phyloP scores from a whole-genome alignment of 345 rosid species.

The Rubroshorea leprosula region DNA sequence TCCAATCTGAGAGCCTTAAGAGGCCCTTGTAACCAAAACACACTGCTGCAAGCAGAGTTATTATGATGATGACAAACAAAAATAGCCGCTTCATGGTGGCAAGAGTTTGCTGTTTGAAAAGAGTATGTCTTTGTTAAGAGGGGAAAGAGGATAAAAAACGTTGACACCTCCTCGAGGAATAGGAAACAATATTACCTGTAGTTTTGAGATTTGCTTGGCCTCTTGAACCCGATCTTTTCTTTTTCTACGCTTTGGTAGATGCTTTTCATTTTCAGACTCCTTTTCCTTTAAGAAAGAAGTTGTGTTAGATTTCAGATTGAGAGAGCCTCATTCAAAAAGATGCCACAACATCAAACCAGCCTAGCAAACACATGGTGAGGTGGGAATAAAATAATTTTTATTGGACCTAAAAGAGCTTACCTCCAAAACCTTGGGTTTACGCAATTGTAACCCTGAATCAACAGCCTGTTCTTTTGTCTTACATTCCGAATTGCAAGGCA shows the following conservation, averaged over 20 bases:
- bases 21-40: slow-evolving; percentile 82
- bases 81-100: slow-evolving; percentile 39
- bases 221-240: slow-evolving; percentile 54
- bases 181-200: slow-evolving; percentile 42
- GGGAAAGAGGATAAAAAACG: neutral
- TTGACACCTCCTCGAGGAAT: neutral
- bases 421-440: slow-evolving; percentile 57
- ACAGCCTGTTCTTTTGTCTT: slow-evolving; percentile 49
- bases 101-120: slow-evolving; percentile 45
- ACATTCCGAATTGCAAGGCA: slow-evolving; percentile 70
- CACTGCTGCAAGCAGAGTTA: slow-evolving; percentile 28
- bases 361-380: too few species aligned
- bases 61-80: slow-evolving; percentile 28
- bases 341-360: too few species aligned
- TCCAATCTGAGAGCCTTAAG: slow-evolving; percentile 72
- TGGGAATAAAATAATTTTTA: neutral
- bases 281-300: slow-evolving; percentile 40
- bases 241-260: slow-evolving; percentile 54
- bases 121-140: neutral
- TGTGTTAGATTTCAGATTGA: slow-evolving; percentile 11
- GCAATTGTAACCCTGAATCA: slow-evolving; percentile 55
- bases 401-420: slow-evolving; percentile 27
- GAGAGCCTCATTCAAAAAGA: neutral
- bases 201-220: slow-evolving; percentile 37
- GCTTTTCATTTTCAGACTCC: slow-evolving; percentile 39